Base-by-base conservation (phyloP, 345 rosid species). In the Clarkia xantiana region DNA sequence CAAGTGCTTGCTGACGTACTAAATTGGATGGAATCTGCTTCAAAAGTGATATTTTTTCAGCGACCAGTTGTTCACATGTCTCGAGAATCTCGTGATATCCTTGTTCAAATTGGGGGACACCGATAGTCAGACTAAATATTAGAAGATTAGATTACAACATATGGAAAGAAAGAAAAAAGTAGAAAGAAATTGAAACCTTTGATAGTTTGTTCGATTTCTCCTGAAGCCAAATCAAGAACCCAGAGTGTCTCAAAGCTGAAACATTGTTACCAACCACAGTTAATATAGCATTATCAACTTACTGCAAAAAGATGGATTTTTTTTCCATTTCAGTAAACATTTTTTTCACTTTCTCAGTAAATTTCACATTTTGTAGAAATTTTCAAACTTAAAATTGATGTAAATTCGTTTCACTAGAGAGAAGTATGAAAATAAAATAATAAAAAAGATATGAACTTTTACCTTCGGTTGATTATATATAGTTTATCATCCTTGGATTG, bases 231-330 rank as follows among this genome's bases (percentile, higher is more conserved):
- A 70, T 91, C 82, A 62, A 86, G 52, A 22, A 76, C 66, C 98
- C 98, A 91, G 40, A 80, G 58, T 62, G 68, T 66, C 16, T 86
- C 73, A 63, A 86, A 86, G 71, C 98, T 86, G 89, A 58, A 63
- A 75, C 48, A 45, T 45, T n/a, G 15, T 45, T 20, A n/a, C 48
- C 48, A 45, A 10, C 17, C 1, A 45, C 17, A 45, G 48, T 45
- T 15, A 12, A 12, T 11, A 13, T 15, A 45, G 20, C 17, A 45
- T 7, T 15, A 18, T 6, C 47, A 44, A n/a, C n/a, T n/a, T n/a
- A n/a, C n/a, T n/a, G n/a, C n/a, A n/a, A n/a, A n/a, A n/a, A n/a
- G n/a, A n/a, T 7, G 13, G 12, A n/a, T 7, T 44, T 44, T 5
- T 22, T 22, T 22, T 22, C 25, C 25, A 22, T 22, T 22, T 22